These are phyloP conservation scores for Dictyostelium capitatum DNA, from an alignment of 78 protist species.

Conservation along the genomic window DNA sequence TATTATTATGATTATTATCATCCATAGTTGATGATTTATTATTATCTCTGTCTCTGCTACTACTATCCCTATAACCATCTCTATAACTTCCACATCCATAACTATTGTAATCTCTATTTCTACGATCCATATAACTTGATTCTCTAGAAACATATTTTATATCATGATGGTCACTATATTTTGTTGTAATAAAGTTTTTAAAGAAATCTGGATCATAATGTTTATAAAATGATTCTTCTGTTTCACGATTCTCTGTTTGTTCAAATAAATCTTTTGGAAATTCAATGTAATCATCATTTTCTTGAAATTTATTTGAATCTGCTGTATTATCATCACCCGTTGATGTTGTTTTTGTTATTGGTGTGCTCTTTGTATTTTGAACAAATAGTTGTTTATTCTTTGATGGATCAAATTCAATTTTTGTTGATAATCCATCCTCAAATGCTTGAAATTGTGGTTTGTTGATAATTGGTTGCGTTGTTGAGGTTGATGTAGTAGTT, in stretches of 20 bases:
- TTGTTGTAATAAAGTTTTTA: constrained; percentile 15
- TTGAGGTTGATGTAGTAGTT: neutral
- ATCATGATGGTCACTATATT: neutral
- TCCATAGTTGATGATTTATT: too few relatives aligned
- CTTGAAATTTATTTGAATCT: neutral
- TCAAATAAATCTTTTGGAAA: constrained; percentile 28
- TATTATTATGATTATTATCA: neutral
- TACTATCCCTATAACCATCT: too few relatives aligned
- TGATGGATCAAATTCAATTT: constrained; percentile 1
- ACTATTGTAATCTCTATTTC: too few relatives aligned
- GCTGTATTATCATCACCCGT: neutral
- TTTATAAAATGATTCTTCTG: constrained; percentile 16
- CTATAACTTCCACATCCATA: too few relatives aligned
- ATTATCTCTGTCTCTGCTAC: too few relatives aligned
- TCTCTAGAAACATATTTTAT: neutral
- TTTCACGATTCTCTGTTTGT: neutral
- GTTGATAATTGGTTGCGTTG: neutral
- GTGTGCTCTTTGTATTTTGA: constrained; percentile 9
- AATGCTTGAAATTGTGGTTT: too few relatives aligned
- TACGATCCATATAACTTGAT: too few relatives aligned
- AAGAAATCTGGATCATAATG: neutral
- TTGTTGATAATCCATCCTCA: too few relatives aligned
- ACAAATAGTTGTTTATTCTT: constrained; percentile 5
- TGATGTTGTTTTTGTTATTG: neutral
- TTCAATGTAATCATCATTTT: constrained; percentile 23